Conservation (phyloP, 371 early-diverging fungal species). For the Mucor lusitanicus region DNA sequence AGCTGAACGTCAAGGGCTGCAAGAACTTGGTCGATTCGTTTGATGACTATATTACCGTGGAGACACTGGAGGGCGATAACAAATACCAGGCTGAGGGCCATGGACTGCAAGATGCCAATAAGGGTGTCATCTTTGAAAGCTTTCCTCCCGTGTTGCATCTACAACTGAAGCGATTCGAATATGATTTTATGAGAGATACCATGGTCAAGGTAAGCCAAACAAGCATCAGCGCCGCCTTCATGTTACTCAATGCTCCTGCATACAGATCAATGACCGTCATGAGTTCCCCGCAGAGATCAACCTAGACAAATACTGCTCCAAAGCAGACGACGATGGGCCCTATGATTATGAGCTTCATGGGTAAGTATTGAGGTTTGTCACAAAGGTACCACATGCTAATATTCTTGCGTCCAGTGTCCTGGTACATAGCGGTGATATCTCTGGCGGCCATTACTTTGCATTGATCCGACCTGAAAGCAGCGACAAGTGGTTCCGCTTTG, state of each 20-base stretch:
- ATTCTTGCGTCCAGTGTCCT: conserved; percentile 67
- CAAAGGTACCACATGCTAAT: background rate
- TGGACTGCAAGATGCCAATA: conserved; percentile 96
- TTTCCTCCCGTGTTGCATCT: conserved; percentile 98
- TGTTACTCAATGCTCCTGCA: background rate
- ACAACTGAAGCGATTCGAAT: conserved; percentile 98
- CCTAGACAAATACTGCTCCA: conserved; percentile 74
- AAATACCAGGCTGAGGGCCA: conserved; percentile 95
- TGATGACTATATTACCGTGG: conserved; percentile 81
- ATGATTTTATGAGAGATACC: conserved; percentile 89
- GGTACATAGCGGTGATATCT: conserved; percentile 95
- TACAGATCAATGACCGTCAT: conserved; percentile 92
- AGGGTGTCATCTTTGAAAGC: conserved; percentile 92
- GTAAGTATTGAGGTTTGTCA: conserved; percentile 46
- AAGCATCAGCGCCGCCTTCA: background rate
- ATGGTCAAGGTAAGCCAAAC: conserved; percentile 85
- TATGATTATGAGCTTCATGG: conserved; percentile 76
- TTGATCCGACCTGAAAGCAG: conserved; percentile 81
- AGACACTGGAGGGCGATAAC: conserved; percentile 96
- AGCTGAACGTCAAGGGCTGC: conserved; percentile 93
- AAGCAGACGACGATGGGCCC: conserved; percentile 23
- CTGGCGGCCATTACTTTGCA: conserved; percentile 98
- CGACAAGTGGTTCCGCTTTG: conserved; percentile 94
- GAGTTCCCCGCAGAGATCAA: conserved; percentile 94
- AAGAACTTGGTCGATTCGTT: conserved; percentile 88